Conservation (phyloP, 495 filamentous ascomycete genomes). For the Parathielavia hyrcaniae region DNA sequence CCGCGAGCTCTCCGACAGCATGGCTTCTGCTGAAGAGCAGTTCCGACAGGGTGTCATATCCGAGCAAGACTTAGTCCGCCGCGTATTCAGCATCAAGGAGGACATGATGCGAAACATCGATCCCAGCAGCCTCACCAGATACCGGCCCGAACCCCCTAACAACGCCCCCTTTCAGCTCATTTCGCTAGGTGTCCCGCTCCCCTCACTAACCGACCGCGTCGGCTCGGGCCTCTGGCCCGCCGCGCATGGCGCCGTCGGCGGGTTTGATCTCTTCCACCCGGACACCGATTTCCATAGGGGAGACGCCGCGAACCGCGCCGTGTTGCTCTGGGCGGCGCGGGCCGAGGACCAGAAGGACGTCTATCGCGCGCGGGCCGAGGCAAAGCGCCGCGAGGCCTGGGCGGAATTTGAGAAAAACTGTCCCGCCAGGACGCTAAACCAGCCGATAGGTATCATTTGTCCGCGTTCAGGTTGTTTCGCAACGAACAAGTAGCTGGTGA, state of each 20-base stretch:
- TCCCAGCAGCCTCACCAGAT: background rate
- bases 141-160: background rate
- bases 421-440: background rate
- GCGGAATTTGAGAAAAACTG: background rate
- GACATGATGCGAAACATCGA: background rate
- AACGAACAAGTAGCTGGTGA: no score
- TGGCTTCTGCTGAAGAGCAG: background rate
- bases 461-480: slow-evolving; percentile 3
- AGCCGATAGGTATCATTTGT: background rate
- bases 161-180: no score
- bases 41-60: background rate
- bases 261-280: background rate
- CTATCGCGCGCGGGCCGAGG: slow-evolving; percentile 10
- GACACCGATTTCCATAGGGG: background rate
- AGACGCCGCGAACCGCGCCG: background rate
- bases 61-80: background rate
- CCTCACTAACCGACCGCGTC: background rate
- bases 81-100: no score
- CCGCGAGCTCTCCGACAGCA: background rate
- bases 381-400: slow-evolving; percentile 4
- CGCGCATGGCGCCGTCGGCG: background rate
- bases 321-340: background rate
- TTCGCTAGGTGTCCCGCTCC: background rate
- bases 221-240: slow-evolving; percentile 1
- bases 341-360: background rate